These are phyloP conservation scores for Sporothrix mexicana DNA, from an alignment of 2,329 filamentous ascomycete genomes.

Conservation along the genomic window DNA sequence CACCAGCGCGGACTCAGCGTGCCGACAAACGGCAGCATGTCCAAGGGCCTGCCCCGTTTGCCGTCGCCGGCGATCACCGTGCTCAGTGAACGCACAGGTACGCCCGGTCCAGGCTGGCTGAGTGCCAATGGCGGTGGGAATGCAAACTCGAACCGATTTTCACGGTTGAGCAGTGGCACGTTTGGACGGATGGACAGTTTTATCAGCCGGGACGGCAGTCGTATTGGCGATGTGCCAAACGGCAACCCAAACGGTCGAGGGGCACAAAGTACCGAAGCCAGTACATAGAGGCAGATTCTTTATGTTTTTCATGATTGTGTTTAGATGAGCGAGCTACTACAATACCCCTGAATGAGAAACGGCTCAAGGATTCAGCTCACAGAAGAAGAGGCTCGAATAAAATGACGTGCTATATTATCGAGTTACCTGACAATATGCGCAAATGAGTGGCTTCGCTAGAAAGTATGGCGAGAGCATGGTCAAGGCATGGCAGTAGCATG, in stretches of 20 bases:
- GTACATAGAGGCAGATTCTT: not conserved
- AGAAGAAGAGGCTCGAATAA: not conserved
- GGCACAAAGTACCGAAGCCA: not conserved
- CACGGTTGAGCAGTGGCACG: slow-evolving; percentile 36
- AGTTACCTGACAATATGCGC: not conserved
- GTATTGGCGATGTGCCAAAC: not conserved
- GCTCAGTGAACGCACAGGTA: slow-evolving; percentile 12
- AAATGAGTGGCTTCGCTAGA: not conserved
- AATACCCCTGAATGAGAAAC: slow-evolving; percentile 24
- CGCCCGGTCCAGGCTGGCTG: not conserved
- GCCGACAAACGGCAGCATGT: not conserved
- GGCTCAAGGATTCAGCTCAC: slow-evolving; percentile 4
- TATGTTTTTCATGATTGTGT: not conserved
- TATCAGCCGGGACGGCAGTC: slow-evolving; percentile 17
- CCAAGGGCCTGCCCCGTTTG: not conserved
- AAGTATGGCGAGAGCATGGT: slow-evolving; percentile 5
- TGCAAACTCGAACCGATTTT: slow-evolving; percentile 26
- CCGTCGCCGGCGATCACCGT: slow-evolving; percentile 27
- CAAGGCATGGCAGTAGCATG: not conserved
- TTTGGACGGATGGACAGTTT: slow-evolving; percentile 35
- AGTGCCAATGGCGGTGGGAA: not conserved
- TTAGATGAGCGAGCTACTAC: not conserved
- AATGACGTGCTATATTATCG: not conserved
- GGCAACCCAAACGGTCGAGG: not conserved
- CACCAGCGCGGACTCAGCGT: slow-evolving; percentile 21